Evolutionary conservation across 768 basidiomycete species (phyloP).

Genomic region (Leucosporidium creatinivorum): DNA sequence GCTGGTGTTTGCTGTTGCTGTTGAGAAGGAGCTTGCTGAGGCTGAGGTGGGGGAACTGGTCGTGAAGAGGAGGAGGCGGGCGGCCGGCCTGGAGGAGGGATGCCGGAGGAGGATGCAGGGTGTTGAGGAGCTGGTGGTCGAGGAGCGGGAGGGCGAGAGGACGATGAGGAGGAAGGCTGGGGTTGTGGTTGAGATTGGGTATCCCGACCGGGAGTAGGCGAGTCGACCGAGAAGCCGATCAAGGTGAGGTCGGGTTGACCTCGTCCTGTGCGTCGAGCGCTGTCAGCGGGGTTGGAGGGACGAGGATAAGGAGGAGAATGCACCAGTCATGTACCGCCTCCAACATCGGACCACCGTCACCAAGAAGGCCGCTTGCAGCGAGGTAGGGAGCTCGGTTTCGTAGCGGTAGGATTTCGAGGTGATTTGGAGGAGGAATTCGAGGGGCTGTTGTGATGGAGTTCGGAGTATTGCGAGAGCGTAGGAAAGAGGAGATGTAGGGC

Average conservation of each 20-base stretch:
- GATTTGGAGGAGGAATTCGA: slow-evolving; percentile 27
- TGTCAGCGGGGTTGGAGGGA: neutral
- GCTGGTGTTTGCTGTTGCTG: neutral
- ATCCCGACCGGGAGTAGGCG: neutral
- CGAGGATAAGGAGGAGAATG: neutral
- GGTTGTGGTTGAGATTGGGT: neutral
- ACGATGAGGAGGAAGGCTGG: neutral
- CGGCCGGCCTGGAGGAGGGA: too few species aligned
- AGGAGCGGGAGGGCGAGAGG: neutral
- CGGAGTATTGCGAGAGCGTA: too few species aligned
- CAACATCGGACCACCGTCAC: slow-evolving; percentile 31
- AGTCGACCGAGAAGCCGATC: slow-evolving; percentile 31
- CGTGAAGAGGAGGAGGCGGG: too few species aligned
- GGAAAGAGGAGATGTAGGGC: too few species aligned
- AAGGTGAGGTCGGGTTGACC: slow-evolving; percentile 10
- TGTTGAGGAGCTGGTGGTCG: neutral
- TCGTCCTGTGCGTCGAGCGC: slow-evolving; percentile 2
- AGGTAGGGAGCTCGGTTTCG: slow-evolving; percentile 30
- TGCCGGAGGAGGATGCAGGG: too few species aligned
- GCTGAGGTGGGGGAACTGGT: too few species aligned
- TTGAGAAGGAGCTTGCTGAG: neutral
- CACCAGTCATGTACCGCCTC: slow-evolving; percentile 24
- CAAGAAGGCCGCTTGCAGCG: slow-evolving; percentile 31
- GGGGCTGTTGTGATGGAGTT: slow-evolving; percentile 19
- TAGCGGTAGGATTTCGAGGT: slow-evolving; percentile 30